A percentile compares a stretch with the other conserved stretches of the same genome.
Conservation (phyloP, 2,329 filamentous ascomycete genomes). For the Phyllosticta capitalensis region DNA sequence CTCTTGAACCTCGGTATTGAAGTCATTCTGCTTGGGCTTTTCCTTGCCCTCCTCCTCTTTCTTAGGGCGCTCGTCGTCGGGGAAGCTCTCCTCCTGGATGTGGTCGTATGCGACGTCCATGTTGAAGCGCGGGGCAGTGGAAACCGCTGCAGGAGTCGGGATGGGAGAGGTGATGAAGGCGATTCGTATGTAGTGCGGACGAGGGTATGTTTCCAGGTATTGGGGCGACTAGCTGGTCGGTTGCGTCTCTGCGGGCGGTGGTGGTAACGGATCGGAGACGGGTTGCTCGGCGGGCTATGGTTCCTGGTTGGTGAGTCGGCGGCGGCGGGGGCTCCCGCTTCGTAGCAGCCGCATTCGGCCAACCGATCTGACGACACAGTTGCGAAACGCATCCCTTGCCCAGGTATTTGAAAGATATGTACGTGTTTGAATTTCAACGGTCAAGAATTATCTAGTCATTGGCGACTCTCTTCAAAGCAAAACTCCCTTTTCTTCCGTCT, state of each 20-base stretch:
- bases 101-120: constrained; percentile 99
- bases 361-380: not conserved
- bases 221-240: not conserved
- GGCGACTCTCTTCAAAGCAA: not conserved
- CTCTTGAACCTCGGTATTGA: constrained; percentile 86
- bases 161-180: not conserved
- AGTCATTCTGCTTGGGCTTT: constrained; percentile 34
- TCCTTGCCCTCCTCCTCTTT: constrained; percentile 23
- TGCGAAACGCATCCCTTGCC: not conserved
- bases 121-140: constrained; percentile 12
- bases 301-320: not conserved
- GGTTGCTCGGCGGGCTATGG: not conserved
- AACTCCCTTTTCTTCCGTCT: not conserved
- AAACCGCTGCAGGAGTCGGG: not conserved
- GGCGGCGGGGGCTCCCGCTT: not conserved
- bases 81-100: constrained; percentile 70
- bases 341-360: not conserved
- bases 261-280: not conserved
- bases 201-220: not conserved
- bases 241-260: not conserved
- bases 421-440: not conserved
- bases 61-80: constrained; percentile 38
- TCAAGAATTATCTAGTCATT: not conserved
- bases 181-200: not conserved
- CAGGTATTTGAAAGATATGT: not conserved